Conservation (phyloP, 2,329 filamentous ascomycete species). For the Trichoderma atroviride region DNA sequence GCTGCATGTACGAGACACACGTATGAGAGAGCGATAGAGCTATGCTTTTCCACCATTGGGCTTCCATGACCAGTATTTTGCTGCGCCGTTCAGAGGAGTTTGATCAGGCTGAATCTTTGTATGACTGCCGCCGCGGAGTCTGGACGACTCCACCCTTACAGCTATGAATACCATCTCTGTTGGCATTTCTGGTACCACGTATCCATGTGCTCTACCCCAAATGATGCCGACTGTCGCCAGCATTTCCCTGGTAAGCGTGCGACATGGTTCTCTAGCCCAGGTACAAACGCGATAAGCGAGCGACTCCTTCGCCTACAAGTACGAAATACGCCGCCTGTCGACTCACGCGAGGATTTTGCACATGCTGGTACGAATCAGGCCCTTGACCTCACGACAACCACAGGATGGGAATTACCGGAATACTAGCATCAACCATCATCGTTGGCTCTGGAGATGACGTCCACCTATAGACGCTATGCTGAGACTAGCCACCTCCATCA, state of each 20-base stretch:
- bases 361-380: background rate
- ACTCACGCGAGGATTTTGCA: background rate
- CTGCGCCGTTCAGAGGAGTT: background rate
- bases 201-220: constrained; percentile 14
- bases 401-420: background rate
- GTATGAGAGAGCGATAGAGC: background rate
- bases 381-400: background rate
- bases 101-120: background rate
- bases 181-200: background rate
- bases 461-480: constrained; percentile 9
- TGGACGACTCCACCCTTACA: background rate
- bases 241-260: constrained; percentile 16
- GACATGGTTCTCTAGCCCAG: constrained; percentile 19
- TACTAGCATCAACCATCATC: background rate
- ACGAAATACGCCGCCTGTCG: background rate
- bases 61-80: background rate
- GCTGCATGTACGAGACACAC: background rate
- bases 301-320: constrained; percentile 11
- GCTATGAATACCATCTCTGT: background rate
- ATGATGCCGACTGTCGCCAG: background rate
- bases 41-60: background rate
- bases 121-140: background rate
- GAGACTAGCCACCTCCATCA: constrained; percentile 16
- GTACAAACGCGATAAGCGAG: constrained; percentile 30
- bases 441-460: constrained; percentile 14